A percentile compares a stretch with the other conserved stretches of the same genome.
These are phyloP conservation scores for Podospora conica DNA, from an alignment of 495 filamentous ascomycete species.

Conservation along the genomic window DNA sequence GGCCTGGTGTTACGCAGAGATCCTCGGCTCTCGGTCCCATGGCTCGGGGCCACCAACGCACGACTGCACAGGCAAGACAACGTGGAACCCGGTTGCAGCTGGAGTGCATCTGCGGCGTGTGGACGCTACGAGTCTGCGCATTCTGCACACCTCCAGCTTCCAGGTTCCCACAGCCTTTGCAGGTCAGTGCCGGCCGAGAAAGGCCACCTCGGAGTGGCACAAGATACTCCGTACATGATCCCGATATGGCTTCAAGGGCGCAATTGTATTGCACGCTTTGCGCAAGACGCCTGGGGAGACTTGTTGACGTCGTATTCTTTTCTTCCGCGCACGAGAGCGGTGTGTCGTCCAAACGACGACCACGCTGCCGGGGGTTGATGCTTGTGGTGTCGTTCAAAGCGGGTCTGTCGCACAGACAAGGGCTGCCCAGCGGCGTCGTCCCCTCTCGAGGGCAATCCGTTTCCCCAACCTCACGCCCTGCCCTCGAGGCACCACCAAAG, in stretches of 20 bases:
- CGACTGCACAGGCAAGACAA: neutral
- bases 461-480: neutral
- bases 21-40: neutral
- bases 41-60: neutral
- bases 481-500: neutral
- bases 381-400: neutral
- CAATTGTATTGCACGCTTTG: neutral
- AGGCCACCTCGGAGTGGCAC: neutral
- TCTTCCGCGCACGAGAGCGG: neutral
- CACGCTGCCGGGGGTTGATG: neutral
- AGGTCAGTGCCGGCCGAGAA: neutral
- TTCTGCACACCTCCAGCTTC: no score
- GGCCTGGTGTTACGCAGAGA: neutral
- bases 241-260: neutral
- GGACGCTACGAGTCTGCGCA: no score
- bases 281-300: neutral
- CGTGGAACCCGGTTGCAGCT: neutral
- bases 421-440: no score
- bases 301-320: neutral
- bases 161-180: neutral
- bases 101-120: neutral
- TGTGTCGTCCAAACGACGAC: neutral
- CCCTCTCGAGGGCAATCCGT: neutral
- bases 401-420: neutral
- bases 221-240: no score